Percentiles rank a stretch among this genome's conserved stretches.
These are phyloP conservation scores for Paecilomyces niveus DNA, from an alignment of 2,329 filamentous ascomycete species.

Conservation along the genomic window DNA sequence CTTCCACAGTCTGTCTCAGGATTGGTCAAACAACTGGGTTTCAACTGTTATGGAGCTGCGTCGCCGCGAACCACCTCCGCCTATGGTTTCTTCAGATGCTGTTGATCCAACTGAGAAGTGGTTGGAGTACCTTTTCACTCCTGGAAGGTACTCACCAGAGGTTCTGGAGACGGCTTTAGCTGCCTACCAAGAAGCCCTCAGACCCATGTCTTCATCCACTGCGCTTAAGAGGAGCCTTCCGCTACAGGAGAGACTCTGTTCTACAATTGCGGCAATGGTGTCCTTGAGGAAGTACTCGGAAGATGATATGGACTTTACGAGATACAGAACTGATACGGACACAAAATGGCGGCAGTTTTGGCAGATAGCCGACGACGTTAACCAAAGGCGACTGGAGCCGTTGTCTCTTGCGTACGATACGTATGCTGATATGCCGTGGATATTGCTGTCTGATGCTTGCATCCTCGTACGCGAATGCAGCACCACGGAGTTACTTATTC, in stretches of 20 bases:
- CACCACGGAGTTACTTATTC: constrained; percentile 63
- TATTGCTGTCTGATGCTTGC: constrained; percentile 74
- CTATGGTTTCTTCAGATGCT: constrained; percentile 56
- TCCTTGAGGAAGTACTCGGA: constrained; percentile 55
- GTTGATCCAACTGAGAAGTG: constrained; percentile 74
- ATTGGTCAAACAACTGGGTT: constrained; percentile 65
- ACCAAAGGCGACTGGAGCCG: constrained; percentile 77
- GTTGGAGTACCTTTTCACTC: constrained; percentile 74
- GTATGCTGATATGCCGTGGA: constrained; percentile 67
- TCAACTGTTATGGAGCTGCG: constrained; percentile 57
- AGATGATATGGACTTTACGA: constrained; percentile 65
- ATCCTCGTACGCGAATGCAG: constrained; percentile 75
- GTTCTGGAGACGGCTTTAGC: constrained; percentile 77
- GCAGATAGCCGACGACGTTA: constrained; percentile 74
- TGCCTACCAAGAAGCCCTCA: constrained; percentile 66
- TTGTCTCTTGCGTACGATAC: constrained; percentile 70
- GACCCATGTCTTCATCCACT: constrained; percentile 35
- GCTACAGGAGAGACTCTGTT: constrained; percentile 69
- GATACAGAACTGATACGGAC: constrained; percentile 67
- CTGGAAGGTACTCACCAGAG: constrained; percentile 70
- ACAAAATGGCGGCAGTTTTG: constrained; percentile 88
- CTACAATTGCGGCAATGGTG: constrained; percentile 63
- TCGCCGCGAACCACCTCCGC: constrained; percentile 46
- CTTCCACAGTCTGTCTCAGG: constrained; percentile 53
- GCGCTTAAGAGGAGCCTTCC: constrained; percentile 43